These are phyloP conservation scores for Cadophora sp. DNA, from an alignment of 2,329 filamentous ascomycete genomes.

Conservation along the genomic window DNA sequence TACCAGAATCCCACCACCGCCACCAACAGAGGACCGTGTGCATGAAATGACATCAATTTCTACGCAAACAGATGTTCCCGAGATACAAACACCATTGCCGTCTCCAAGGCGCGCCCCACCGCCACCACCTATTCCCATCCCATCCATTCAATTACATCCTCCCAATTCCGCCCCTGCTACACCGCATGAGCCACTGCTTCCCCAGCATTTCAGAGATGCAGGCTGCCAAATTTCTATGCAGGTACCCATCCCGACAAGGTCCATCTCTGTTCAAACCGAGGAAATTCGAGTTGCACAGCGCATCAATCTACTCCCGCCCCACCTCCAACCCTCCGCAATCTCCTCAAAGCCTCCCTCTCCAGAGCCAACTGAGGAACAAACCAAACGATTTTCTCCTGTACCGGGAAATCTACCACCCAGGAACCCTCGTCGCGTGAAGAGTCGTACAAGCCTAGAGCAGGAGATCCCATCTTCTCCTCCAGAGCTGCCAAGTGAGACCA, in stretches of 20 bases:
- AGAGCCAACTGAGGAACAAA: conserved; percentile 43
- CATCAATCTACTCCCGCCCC: conserved; percentile 74
- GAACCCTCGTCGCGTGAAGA: conserved; percentile 63
- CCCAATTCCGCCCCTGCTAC: conserved; percentile 84
- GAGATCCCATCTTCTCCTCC: conserved; percentile 57
- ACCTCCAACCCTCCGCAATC: conserved; percentile 81
- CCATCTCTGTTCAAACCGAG: conserved; percentile 79
- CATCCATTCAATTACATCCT: conserved; percentile 87
- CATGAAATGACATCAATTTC: conserved; percentile 59
- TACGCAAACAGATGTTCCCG: conserved; percentile 63
- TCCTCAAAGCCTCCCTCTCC: conserved; percentile 66
- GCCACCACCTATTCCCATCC: conserved; percentile 65
- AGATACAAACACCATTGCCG: conserved; percentile 21
- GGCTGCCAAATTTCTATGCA: conserved; percentile 77
- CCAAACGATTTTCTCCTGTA: conserved; percentile 55
- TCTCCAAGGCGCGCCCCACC: conserved; percentile 38
- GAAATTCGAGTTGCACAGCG: conserved; percentile 86
- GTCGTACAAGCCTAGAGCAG: conserved; percentile 54
- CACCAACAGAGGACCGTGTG: conserved; percentile 43
- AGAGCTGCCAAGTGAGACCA: conserved; percentile 49
- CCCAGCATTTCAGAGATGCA: conserved; percentile 83
- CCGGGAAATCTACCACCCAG: conserved; percentile 62
- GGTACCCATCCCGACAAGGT: conserved; percentile 47
- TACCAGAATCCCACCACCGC: conserved; percentile 50
- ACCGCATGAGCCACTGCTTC: conserved; percentile 74